Base-by-base conservation (phyloP, 148 eudicot genomes). In the Camellia granthamiana region DNA sequence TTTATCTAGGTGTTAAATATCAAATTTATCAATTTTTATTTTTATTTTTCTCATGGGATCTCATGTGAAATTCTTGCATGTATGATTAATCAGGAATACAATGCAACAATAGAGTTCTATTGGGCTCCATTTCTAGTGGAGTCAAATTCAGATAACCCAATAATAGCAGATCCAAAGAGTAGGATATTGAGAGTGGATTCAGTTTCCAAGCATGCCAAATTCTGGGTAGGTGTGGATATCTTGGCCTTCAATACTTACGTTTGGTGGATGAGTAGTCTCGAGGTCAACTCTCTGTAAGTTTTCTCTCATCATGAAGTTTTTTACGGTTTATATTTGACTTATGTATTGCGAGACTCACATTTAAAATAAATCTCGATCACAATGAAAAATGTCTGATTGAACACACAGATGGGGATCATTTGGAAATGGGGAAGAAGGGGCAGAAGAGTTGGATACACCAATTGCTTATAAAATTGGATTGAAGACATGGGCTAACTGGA, bases 401-500 rank as follows among this genome's bases (percentile, higher is more conserved):
- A 64, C 78, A 12, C 54, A 77, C 82, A 96, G 99, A 79, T 96
- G 99, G 99, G 99, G 99, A 23, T 87, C 94, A 56, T 96, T 96
- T 85, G 89, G 89, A 38, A 96, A 96, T 70, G 99, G 94, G 2
- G 95, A 93, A 83, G 89, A 91, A 77, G 99, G 98, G 14, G 85
- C 54, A 14, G 94, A 96, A 88, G 95, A 92, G 80, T 62, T 96
- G 68, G 97, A 92, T 7, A 82, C 93, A 60, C 81, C 85, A 9
- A 81, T 90, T 78, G 92, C 98, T 2, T 93, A 96, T 79, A 92
- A 86, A 75, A 59, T 96, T 49, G 95, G 84, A 65, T 80, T 96
- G 70, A 96, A 90, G 87, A 93, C 99, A 52, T 96, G 99, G 99
- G 99, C 98, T 14, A 96, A 96, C 77, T 96, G 99, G 99, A 84